Conservation (phyloP, 1,284 basidiomycete genomes). For the Cryptococcus depauperatus region DNA sequence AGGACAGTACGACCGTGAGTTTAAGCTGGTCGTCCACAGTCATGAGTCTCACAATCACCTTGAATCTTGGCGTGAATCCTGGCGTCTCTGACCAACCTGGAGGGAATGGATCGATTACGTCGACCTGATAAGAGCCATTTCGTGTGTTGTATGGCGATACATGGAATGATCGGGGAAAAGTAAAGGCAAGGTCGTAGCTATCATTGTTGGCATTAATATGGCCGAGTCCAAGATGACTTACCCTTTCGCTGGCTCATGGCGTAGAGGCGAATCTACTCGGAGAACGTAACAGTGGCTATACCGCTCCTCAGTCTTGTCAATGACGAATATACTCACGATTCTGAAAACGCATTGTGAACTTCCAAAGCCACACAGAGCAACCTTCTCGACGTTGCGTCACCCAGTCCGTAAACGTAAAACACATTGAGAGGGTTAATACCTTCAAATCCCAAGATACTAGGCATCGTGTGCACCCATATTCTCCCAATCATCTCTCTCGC, state of each 20-base stretch:
- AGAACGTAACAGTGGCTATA: constrained; percentile 26
- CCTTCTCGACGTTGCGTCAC: constrained; percentile 3
- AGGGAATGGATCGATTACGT: constrained; percentile 49
- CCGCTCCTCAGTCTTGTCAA: neutral
- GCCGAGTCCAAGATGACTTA: constrained; percentile 6
- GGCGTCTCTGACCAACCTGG: neutral
- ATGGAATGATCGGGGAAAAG: constrained; percentile 62
- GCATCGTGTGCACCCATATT: constrained; percentile 69
- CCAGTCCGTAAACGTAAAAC: constrained; percentile 57
- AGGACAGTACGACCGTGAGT: constrained; percentile 52
- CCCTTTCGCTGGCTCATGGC: constrained; percentile 11
- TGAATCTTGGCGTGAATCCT: constrained; percentile 19
- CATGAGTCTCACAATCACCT: constrained; percentile 26
- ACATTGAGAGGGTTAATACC: constrained; percentile 69
- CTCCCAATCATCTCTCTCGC: constrained; percentile 42
- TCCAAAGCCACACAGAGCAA: constrained; percentile 57
- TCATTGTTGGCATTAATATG: too few species aligned
- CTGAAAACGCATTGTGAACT: constrained; percentile 72
- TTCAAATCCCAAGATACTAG: constrained; percentile 58
- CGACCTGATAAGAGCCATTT: constrained; percentile 56
- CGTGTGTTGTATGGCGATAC: constrained; percentile 75
- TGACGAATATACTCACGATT: constrained; percentile 53
- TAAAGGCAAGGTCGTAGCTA: constrained; percentile 60
- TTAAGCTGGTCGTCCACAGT: constrained; percentile 41
- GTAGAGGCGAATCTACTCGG: constrained; percentile 7